These are phyloP conservation scores for Ligustrum vulgare DNA, from an alignment of 257 asterid species.

Conservation along the genomic window DNA sequence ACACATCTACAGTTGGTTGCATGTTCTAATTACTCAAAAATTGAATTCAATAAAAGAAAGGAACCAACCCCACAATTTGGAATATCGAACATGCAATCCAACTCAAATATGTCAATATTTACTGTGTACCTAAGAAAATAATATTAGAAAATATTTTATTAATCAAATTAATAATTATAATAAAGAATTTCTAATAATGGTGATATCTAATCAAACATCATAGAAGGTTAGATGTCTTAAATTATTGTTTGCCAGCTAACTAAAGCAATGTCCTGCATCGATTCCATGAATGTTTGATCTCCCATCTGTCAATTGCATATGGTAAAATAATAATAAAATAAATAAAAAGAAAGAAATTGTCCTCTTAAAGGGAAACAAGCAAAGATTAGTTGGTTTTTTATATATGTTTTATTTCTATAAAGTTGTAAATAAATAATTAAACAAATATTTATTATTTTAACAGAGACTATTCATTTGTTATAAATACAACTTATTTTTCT, in stretches of 20 bases:
- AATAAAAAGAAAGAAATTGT: background rate
- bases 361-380: background rate
- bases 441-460: too few relatives aligned
- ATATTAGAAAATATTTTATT: background rate
- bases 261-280: background rate
- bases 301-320: background rate
- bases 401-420: background rate
- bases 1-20: too few relatives aligned
- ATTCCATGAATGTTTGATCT: constrained; percentile 3
- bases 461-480: background rate
- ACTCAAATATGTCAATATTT: background rate
- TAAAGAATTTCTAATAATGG: background rate
- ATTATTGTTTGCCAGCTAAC: constrained; percentile 5
- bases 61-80: background rate
- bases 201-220: background rate
- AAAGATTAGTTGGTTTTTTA: too few relatives aligned
- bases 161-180: background rate
- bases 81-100: background rate
- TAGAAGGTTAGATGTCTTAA: background rate
- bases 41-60: too few relatives aligned
- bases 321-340: background rate
- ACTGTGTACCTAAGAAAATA: background rate
- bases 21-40: too few relatives aligned
- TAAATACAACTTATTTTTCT: too few relatives aligned
- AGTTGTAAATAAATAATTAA: too few relatives aligned